Conservation (phyloP, 805 yeast genomes). For the Kuraishia ogatae region DNA sequence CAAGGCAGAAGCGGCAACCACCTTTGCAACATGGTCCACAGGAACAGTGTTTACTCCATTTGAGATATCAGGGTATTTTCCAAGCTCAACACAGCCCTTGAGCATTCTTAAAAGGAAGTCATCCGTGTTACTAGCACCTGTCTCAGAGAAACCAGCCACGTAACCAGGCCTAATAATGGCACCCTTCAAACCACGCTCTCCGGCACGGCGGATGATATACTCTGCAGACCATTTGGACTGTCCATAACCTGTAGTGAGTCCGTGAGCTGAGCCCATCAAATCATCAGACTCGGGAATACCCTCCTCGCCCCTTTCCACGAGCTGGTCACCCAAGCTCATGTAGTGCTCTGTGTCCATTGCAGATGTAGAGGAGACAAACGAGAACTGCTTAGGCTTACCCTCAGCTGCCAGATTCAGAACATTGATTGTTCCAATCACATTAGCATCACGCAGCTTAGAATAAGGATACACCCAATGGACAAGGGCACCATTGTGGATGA, state of each 20-base stretch:
- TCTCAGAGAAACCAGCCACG: slow-evolving; percentile 74
- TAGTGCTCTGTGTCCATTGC: slow-evolving; percentile 79
- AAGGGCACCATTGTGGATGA: slow-evolving; percentile 94
- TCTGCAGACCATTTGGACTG: slow-evolving; percentile 98
- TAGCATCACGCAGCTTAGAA: slow-evolving; percentile 81
- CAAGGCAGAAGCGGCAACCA: slow-evolving; percentile 75
- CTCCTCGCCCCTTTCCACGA: slow-evolving; percentile 49
- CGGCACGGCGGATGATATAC: slow-evolving; percentile 80
- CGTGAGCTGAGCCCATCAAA: slow-evolving; percentile 69
- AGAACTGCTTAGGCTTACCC: slow-evolving; percentile 79
- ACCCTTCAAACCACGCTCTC: slow-evolving; percentile 79
- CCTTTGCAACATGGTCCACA: slow-evolving; percentile 95
- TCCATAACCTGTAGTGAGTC: slow-evolving; percentile 90
- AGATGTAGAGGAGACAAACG: slow-evolving; percentile 95
- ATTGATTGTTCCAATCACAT: slow-evolving; percentile 81
- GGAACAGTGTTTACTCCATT: slow-evolving; percentile 95
- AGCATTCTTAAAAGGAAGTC: slow-evolving; percentile 91
- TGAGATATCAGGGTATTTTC: slow-evolving; percentile 73
- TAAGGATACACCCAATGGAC: slow-evolving; percentile 99
- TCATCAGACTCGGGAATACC: slow-evolving; percentile 84
- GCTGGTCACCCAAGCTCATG: slow-evolving; percentile 65
- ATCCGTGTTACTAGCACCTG: slow-evolving; percentile 92
- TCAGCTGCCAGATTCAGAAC: slow-evolving; percentile 67
- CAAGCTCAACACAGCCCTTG: slow-evolving; percentile 89
- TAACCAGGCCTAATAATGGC: slow-evolving; percentile 94